A percentile compares a stretch with the other conserved stretches of the same genome.
These are phyloP conservation scores for Tylopilus balloui DNA, from an alignment of 768 basidiomycete species.

Conservation along the genomic window DNA sequence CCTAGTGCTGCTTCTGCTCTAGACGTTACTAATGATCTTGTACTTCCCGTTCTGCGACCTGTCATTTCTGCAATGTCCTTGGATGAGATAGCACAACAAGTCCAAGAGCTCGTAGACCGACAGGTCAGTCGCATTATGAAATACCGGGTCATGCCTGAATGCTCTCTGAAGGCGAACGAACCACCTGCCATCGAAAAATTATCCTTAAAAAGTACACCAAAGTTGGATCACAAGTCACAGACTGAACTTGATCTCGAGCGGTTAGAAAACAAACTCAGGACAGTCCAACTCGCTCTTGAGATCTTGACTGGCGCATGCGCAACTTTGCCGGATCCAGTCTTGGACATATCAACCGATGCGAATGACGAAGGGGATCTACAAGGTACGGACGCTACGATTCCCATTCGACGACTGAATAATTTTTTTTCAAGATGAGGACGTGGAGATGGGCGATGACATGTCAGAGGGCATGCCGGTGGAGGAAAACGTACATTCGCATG, in stretches of 20 bases:
- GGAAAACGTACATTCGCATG: constrained; percentile 12
- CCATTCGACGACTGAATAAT: constrained; percentile 26
- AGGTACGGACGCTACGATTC: constrained; percentile 20
- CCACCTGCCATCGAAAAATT: constrained; percentile 49
- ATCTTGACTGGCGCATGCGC: constrained; percentile 87
- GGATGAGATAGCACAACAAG: constrained; percentile 42
- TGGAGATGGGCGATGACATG: constrained; percentile 34
- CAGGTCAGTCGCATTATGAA: constrained; percentile 38
- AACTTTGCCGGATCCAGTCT: constrained; percentile 73
- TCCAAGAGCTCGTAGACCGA: constrained; percentile 47
- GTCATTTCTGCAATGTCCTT: constrained; percentile 59
- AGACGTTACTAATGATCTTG: constrained; percentile 67
- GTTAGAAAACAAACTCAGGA: constrained; percentile 67
- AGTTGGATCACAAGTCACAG: constrained; percentile 70
- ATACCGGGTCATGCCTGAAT: background rate
- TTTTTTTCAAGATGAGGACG: constrained; percentile 42
- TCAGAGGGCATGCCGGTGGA: constrained; percentile 25
- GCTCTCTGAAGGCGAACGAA: constrained; percentile 39
- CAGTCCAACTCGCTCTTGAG: constrained; percentile 80
- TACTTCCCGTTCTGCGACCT: constrained; percentile 67
- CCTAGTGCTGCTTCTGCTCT: constrained; percentile 55
- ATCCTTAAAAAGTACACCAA: constrained; percentile 60
- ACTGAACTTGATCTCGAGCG: constrained; percentile 68
- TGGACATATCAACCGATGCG: constrained; percentile 32
- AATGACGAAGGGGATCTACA: constrained; percentile 32